Evolutionary conservation across 2,329 filamentous ascomycete genomes (phyloP), one percentile per base, ranked within the genome.

Genomic region (Magnaporthales sp.): DNA sequence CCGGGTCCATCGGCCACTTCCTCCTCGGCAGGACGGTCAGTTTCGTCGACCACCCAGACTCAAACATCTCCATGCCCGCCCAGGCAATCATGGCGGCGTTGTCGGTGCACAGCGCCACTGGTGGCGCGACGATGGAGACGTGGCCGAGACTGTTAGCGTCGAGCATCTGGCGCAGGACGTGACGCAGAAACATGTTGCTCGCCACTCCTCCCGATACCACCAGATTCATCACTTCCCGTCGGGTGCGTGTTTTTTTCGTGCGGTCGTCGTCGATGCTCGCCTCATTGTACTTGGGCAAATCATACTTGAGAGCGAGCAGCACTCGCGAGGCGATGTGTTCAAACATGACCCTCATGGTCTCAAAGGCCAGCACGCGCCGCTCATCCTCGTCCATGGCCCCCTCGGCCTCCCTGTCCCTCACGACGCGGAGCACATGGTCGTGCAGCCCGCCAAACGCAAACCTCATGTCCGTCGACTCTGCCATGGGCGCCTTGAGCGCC

Each of bases 31-130:
- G 75, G 67, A 89, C 83, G 27, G 80, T 81, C 67, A 93, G 73
- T 24, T 85, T 83, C 9, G 87, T 89, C 67, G 81, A 78, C 82
- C 86, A 93, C 0, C 94, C 93, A 0, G 85, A 86, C 76, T 91
- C 84, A 73, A 86, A 97, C 93, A 99, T 97, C 78, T 98, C 93
- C 70, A 93, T 84, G 0, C 90, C 95, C 0, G 93, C 83, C 94
- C 95, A 98, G 1, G 90, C 94, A 75, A 98, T 93, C 95, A 99
- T 99, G 63, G 93, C 92, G 13, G 95, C 95, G 77, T 99, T 98
- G 74, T 99, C 95, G 0, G 92, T 97, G 74, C 95, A 98, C 66
- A 94, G 82, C 58, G 83, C 81, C 10, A 86, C 77, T 2, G 93
- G 93, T n/a, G 95, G 94, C 66, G 90, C 91, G 31, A 89, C 78